Percentiles rank a stretch among this genome's conserved stretches.
Conservation (phyloP, 2,329 filamentous ascomycete species). For the Cercospora janseana region DNA sequence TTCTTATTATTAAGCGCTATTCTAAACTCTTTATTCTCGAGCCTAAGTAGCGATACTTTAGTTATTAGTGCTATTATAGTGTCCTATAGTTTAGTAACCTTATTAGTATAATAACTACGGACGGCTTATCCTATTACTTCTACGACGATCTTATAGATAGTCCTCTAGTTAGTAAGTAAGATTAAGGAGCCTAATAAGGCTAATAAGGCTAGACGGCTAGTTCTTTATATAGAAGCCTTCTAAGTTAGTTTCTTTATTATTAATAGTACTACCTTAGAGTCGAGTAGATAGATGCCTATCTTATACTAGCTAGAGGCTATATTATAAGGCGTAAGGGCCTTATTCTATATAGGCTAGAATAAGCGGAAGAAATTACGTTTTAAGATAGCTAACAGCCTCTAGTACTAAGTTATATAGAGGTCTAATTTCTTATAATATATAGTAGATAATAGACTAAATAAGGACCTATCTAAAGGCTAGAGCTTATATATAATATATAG, state of each 20-base stretch:
- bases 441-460: slow-evolving; percentile 1
- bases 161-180: neutral
- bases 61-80: neutral
- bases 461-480: neutral
- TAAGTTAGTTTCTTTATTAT: neutral
- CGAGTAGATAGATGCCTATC: neutral
- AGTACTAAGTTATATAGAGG: neutral
- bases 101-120: neutral
- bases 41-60: neutral
- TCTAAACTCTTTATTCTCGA: neutral
- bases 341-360: neutral
- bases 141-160: neutral
- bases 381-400: neutral
- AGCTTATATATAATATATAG: neutral
- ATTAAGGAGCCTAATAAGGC: neutral
- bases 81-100: neutral
- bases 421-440: slow-evolving; percentile 1
- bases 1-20: neutral
- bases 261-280: neutral
- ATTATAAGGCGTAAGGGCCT: neutral
- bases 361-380: neutral
- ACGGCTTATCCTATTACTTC: neutral
- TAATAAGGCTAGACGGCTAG: neutral
- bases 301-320: neutral
- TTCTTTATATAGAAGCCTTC: neutral